phyloP scores from a whole-genome alignment of 306 rosid genomes.

The Vicia villosa region DNA sequence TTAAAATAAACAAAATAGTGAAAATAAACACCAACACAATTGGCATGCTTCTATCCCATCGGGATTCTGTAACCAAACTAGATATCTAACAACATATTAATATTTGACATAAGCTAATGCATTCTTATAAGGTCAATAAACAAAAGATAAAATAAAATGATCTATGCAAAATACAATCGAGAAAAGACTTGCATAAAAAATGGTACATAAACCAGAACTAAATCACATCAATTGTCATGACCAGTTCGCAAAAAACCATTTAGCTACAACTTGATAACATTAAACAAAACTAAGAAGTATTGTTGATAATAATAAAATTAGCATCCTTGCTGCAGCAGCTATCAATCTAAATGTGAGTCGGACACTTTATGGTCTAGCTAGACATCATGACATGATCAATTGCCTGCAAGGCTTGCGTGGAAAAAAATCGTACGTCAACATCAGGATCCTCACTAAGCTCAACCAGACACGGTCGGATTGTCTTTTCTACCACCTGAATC shows the following conservation, averaged over 20 bases:
- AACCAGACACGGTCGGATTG: conserved; percentile 82
- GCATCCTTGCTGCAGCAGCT: conserved; percentile 31
- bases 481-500: conserved; percentile 82
- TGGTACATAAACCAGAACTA: conserved; percentile 33
- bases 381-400: conserved; percentile 88
- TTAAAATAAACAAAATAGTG: not conserved
- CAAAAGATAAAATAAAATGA: not conserved
- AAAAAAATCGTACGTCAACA: conserved; percentile 86
- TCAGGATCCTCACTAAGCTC: conserved; percentile 97
- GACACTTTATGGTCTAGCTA: conserved; percentile 54
- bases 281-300: conserved; percentile 33
- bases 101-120: conserved; percentile 24
- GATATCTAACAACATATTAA: not conserved
- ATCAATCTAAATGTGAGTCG: conserved; percentile 26
- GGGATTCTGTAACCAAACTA: no score
- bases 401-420: conserved; percentile 88
- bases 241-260: conserved; percentile 33
- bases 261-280: conserved; percentile 29
- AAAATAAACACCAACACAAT: not conserved
- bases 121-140: not conserved
- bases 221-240: conserved; percentile 36
- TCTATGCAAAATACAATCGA: conserved; percentile 23
- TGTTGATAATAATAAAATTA: conserved; percentile 20
- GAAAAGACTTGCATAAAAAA: conserved; percentile 2
- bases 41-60: no score